Evolutionary conservation across 208 protist genomes (phyloP).

Genomic region (Herpetomonas samuelpessoai): DNA sequence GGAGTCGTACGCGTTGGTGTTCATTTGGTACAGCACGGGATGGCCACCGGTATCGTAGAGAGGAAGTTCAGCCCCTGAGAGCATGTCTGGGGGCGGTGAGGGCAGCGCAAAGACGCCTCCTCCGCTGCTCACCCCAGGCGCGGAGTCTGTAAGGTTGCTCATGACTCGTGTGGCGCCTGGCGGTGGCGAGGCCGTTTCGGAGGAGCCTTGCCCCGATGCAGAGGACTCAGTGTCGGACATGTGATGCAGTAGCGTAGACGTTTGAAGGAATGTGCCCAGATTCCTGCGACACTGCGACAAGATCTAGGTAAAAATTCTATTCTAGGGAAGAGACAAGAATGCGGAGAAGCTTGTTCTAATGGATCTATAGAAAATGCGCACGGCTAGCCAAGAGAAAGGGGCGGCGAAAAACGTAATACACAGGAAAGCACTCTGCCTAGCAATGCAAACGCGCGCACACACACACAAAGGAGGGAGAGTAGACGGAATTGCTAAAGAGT

Average conservation of each 20-base stretch:
- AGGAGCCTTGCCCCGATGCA: neutral
- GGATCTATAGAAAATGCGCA: neutral
- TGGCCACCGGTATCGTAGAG: neutral
- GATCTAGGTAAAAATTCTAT: neutral
- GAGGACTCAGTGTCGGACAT: neutral
- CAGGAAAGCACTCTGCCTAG: too few species aligned
- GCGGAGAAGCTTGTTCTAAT: neutral
- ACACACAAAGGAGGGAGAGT: too few species aligned
- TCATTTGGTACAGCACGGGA: neutral
- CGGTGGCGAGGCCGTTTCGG: neutral
- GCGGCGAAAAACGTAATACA: too few species aligned
- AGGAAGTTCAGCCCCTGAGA: neutral
- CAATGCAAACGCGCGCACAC: too few species aligned
- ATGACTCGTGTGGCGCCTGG: neutral
- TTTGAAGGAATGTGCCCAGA: neutral
- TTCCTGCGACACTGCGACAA: neutral
- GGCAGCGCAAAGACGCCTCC: neutral
- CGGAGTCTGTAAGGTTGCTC: constrained; percentile 3
- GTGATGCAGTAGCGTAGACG: neutral
- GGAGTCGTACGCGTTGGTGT: constrained; percentile 9
- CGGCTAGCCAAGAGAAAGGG: neutral
- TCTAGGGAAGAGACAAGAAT: neutral
- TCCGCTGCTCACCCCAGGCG: too few species aligned
- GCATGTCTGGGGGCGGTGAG: neutral
- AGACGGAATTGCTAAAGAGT: too few species aligned